Conservation (phyloP, 371 early-diverging fungal species). For the Haplosporangium sp. region DNA sequence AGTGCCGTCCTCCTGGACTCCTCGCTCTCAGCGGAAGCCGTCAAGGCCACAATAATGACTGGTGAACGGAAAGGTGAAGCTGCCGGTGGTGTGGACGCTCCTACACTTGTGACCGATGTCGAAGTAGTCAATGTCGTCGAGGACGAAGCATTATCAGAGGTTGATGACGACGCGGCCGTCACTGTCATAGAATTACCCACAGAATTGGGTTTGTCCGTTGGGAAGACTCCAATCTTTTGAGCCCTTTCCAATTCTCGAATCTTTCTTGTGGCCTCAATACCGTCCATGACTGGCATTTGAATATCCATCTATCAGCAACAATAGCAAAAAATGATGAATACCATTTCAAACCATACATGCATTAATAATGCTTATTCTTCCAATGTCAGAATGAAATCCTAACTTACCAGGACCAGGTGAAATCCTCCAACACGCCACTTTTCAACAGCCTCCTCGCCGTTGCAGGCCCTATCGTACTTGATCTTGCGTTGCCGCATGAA, state of each 20-base stretch:
- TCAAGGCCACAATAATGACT: constrained; percentile 91
- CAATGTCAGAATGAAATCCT: neutral
- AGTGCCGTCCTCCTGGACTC: constrained; percentile 82
- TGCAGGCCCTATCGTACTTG: constrained; percentile 74
- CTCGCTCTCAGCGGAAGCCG: constrained; percentile 80
- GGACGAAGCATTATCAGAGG: neutral
- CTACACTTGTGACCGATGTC: constrained; percentile 5
- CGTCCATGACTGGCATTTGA: constrained; percentile 86
- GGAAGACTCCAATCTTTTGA: constrained; percentile 69
- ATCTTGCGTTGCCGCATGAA: constrained; percentile 83
- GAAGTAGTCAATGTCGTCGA: constrained; percentile 19
- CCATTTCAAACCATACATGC: too few species aligned
- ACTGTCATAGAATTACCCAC: constrained; percentile 18
- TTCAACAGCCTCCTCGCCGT: constrained; percentile 83
- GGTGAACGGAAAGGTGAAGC: constrained; percentile 71
- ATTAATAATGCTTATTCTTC: too few species aligned
- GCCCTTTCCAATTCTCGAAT: constrained; percentile 77
- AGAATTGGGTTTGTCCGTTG: constrained; percentile 47
- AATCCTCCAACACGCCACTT: constrained; percentile 78
- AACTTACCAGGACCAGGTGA: constrained; percentile 79
- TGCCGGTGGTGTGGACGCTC: constrained; percentile 4
- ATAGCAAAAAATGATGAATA: neutral
- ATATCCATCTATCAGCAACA: constrained; percentile 78
- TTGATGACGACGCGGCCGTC: constrained; percentile 11
- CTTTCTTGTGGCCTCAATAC: constrained; percentile 81